These are phyloP conservation scores for Teunomyces panamensis DNA, from an alignment of 805 yeast species.

Conservation along the genomic window DNA sequence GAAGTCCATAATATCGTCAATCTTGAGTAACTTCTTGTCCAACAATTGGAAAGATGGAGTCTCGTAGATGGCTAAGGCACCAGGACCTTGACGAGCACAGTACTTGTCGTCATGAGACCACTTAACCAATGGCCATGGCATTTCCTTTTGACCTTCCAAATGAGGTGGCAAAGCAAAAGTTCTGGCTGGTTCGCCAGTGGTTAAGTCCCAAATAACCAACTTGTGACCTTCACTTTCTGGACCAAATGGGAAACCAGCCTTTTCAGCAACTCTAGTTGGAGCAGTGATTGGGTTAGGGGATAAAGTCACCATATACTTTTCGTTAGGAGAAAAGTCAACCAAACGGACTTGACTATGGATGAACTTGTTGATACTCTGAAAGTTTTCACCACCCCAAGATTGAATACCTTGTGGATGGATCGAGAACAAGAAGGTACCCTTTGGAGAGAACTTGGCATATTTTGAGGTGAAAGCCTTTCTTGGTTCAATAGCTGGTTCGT, in stretches of 20 bases:
- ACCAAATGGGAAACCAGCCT: conserved; percentile 74
- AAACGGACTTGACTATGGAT: conserved; percentile 87
- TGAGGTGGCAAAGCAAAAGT: conserved; percentile 87
- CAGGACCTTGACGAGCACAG: conserved; percentile 94
- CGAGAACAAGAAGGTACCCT: conserved; percentile 84
- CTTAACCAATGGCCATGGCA: conserved; percentile 94
- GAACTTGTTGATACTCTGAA: conserved; percentile 71
- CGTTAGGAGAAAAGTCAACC: conserved; percentile 89
- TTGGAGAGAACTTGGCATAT: conserved; percentile 87
- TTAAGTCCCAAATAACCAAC: conserved; percentile 88
- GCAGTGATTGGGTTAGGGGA: conserved; percentile 79
- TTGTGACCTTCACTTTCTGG: conserved; percentile 90
- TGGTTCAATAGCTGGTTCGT: conserved; percentile 75
- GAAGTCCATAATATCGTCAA: conserved; percentile 84
- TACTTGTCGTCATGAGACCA: conserved; percentile 93
- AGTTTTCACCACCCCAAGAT: conserved; percentile 90
- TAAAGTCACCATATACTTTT: conserved; percentile 83
- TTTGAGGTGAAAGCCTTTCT: conserved; percentile 85
- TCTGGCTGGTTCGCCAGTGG: conserved; percentile 77
- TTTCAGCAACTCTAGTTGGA: conserved; percentile 60
- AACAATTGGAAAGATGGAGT: conserved; percentile 72
- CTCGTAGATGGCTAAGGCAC: conserved; percentile 88
- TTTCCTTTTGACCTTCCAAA: conserved; percentile 61
- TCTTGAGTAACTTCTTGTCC: conserved; percentile 80
- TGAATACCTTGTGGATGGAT: conserved; percentile 93